Evolutionary conservation across 2,329 filamentous ascomycete genomes (phyloP), one percentile per base, ranked within the genome.

Genomic region (Acarospora socialis): DNA sequence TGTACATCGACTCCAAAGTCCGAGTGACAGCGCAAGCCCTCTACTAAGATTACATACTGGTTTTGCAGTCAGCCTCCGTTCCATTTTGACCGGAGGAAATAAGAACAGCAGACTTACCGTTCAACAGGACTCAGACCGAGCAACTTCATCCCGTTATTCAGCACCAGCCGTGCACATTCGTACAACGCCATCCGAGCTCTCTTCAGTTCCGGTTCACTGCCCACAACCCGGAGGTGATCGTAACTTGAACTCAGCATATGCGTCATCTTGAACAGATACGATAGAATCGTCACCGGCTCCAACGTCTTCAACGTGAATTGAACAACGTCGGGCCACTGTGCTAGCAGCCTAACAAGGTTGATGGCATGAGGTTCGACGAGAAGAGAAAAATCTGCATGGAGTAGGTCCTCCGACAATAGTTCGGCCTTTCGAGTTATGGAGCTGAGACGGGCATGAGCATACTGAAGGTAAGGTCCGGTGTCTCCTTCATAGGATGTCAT

Each of bases 401-500:
- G 58, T 18, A 87, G 61, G 7, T 79, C 70, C 32, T 68, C 65
- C 4, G 63, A 55, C 2, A 59, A 54, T 18, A 77, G 58, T 6
- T 53, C 58, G 2, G 68, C 68, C 47, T 64, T 65, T 45, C 70
- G 66, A 46, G 65, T 64, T 46, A 77, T 79, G 6, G 64, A 66
- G 43, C 59, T 66, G 24, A 86, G 66, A 45, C 77, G 77, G 20
- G 78, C 76, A 49, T 84, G 77, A 3, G 81, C 81, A 50, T 86
- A 84, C 60, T 92, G 81, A 25, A 92, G 68, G 53, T 86, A 86
- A 8, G 81, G 80, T 5, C 82, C 82, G 2, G 81, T 90, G 53
- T 87, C 81, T 24, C 81, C 81, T 57, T 90, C 81, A 43, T 86
- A 86, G 3, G 77, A 81, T 5, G 74, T 80, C 78, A 90, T 86